Percentiles rank a stretch among this genome's conserved stretches.
These are phyloP conservation scores for Myochromella boudieri DNA, from an alignment of 768 basidiomycete genomes.

Conservation along the genomic window DNA sequence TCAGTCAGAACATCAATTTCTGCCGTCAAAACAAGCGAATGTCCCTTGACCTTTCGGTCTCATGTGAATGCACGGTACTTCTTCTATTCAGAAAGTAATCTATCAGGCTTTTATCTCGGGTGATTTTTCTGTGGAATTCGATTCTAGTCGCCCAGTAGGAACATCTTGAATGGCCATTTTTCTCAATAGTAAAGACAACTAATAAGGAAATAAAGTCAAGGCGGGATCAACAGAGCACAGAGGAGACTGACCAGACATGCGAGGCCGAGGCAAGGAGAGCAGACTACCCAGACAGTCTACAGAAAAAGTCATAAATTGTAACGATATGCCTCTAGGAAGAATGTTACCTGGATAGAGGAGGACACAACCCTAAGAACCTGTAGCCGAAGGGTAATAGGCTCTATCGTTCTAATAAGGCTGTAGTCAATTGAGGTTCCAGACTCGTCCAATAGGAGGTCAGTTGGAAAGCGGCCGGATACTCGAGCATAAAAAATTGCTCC, in stretches of 20 bases:
- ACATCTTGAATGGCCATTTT: constrained; percentile 33
- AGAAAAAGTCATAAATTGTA: constrained; percentile 6
- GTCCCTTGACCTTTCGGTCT: not conserved
- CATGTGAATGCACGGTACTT: not conserved
- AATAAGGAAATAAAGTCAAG: constrained; percentile 7
- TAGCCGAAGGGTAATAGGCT: constrained; percentile 43
- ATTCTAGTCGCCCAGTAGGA: constrained; percentile 6
- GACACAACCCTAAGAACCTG: constrained; percentile 55
- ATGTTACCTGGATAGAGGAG: constrained; percentile 59
- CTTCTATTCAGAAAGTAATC: not conserved
- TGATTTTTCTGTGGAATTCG: constrained; percentile 5
- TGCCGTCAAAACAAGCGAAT: not conserved
- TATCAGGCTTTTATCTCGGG: constrained; percentile 9
- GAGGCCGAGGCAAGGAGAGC: constrained; percentile 64
- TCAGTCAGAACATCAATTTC: constrained; percentile 2
- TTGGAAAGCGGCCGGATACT: constrained; percentile 48
- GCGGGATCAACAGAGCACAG: constrained; percentile 1
- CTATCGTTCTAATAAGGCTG: constrained; percentile 44
- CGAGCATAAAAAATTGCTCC: constrained; percentile 70
- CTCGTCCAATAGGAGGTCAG: constrained; percentile 38
- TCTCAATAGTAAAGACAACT: constrained; percentile 43
- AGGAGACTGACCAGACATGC: constrained; percentile 53
- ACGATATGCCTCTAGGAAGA: not conserved
- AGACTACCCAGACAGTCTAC: constrained; percentile 74
- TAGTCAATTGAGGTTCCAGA: constrained; percentile 55